Percentiles rank a stretch among this genome's conserved stretches.
Conservation (phyloP, 352 stramenopile genomes). For the Phytophthora sp. region DNA sequence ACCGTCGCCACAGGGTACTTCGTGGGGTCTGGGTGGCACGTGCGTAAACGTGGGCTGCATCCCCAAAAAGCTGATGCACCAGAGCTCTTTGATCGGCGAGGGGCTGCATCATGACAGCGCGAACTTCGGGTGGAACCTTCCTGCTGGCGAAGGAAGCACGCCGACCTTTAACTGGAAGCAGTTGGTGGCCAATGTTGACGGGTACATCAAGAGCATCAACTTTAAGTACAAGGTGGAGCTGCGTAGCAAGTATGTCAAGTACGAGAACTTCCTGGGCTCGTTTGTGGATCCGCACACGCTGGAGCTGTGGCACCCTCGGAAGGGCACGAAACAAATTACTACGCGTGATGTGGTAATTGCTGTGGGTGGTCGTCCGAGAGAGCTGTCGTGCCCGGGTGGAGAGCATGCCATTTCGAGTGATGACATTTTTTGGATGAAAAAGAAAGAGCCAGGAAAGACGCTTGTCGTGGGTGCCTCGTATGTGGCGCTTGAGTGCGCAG, state of each 20-base stretch:
- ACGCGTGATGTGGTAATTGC: slow-evolving; percentile 95
- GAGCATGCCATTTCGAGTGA: slow-evolving; percentile 95
- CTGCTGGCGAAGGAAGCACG: not conserved
- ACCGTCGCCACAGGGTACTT: slow-evolving; percentile 86
- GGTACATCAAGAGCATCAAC: slow-evolving; percentile 98
- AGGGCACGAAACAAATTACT: slow-evolving; percentile 92
- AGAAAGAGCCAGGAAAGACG: slow-evolving; percentile 94
- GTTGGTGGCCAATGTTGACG: slow-evolving; percentile 94
- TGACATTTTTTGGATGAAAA: slow-evolving; percentile 86
- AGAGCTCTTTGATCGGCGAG: slow-evolving; percentile 93
- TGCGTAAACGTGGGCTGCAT: slow-evolving; percentile 99
- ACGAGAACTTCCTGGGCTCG: slow-evolving; percentile 93
- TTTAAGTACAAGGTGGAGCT: slow-evolving; percentile 99
- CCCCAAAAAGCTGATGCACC: slow-evolving; percentile 99
- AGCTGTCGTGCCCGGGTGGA: slow-evolving; percentile 88
- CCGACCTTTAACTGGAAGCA: slow-evolving; percentile 90
- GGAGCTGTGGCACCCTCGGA: slow-evolving; percentile 88
- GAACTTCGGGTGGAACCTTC: slow-evolving; percentile 88
- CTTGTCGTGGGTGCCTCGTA: slow-evolving; percentile 98
- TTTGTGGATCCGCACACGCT: slow-evolving; percentile 95
- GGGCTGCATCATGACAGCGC: slow-evolving; percentile 83
- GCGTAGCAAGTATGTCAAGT: slow-evolving; percentile 95
- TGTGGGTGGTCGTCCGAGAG: slow-evolving; percentile 92
- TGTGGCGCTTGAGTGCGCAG: slow-evolving; percentile 98
- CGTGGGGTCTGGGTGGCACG: slow-evolving; percentile 95